These are phyloP conservation scores for Solanum sitiens DNA, from an alignment of 257 asterid species.

Conservation along the genomic window DNA sequence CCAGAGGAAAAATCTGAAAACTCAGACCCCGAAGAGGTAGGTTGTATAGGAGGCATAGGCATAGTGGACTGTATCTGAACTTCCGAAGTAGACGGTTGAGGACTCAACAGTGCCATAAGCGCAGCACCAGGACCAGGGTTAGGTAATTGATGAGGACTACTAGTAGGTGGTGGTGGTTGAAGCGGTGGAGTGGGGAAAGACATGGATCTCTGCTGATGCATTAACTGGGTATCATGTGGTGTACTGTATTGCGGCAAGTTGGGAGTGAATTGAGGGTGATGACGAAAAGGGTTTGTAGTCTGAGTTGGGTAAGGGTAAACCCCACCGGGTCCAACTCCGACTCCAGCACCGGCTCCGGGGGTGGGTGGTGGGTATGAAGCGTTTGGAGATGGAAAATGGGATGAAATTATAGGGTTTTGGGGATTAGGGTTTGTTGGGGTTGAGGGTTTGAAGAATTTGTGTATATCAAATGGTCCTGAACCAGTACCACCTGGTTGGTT, in stretches of 20 bases:
- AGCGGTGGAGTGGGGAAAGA: slow-evolving; percentile 78
- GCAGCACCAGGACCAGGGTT: slow-evolving; percentile 57
- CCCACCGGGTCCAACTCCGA: slow-evolving; percentile 17
- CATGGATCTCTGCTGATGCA: slow-evolving; percentile 72
- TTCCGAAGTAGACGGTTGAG: slow-evolving; percentile 48
- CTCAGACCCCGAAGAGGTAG: slow-evolving; percentile 49
- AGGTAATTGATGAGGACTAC: slow-evolving; percentile 34
- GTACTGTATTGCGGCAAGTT: neutral
- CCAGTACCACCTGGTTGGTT: slow-evolving; percentile 58
- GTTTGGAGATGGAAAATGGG: slow-evolving; percentile 47
- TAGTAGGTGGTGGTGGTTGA: slow-evolving; percentile 55
- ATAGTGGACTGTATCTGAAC: slow-evolving; percentile 26
- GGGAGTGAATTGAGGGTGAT: slow-evolving; percentile 26
- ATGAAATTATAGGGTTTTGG: slow-evolving; percentile 33
- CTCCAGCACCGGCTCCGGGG: neutral
- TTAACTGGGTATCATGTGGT: slow-evolving; percentile 22
- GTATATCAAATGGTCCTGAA: slow-evolving; percentile 47
- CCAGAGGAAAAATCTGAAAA: slow-evolving; percentile 54
- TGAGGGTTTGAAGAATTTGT: slow-evolving; percentile 51
- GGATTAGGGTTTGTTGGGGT: slow-evolving; percentile 36
- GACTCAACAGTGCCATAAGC: slow-evolving; percentile 82
- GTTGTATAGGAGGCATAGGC: slow-evolving; percentile 36
- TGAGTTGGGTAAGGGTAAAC: slow-evolving; percentile 47
- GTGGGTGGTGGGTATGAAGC: slow-evolving; percentile 80
- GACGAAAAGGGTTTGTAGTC: slow-evolving; percentile 30